phyloP scores from a whole-genome alignment of 1,284 basidiomycete species.

The Ganoderma multipileum region DNA sequence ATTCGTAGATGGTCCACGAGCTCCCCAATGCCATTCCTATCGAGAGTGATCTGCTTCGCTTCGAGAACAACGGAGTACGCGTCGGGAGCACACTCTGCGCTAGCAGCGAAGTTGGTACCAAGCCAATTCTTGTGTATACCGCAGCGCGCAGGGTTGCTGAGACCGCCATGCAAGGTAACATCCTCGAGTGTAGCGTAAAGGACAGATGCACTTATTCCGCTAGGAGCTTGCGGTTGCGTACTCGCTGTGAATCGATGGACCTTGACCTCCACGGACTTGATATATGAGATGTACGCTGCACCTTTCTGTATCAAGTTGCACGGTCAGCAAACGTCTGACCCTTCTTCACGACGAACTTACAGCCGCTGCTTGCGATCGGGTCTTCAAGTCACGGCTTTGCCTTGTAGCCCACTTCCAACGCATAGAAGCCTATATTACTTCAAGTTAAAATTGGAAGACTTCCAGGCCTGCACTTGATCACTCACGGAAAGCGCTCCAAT shows the following conservation, averaged over 20 bases:
- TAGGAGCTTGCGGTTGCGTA: slow-evolving; percentile 26
- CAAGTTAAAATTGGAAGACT: not conserved
- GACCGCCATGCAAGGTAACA: slow-evolving; percentile 46
- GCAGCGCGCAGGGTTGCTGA: slow-evolving; percentile 55
- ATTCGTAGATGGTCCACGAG: slow-evolving; percentile 47
- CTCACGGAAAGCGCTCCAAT: slow-evolving; percentile 55
- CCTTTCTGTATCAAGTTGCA: slow-evolving; percentile 23
- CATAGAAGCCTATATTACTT: slow-evolving; percentile 31
- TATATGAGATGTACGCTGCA: slow-evolving; percentile 34
- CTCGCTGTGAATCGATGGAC: slow-evolving; percentile 35
- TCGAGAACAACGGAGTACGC: slow-evolving; percentile 54
- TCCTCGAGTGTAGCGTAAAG: slow-evolving; percentile 53
- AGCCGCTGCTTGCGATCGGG: not conserved
- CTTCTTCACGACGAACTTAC: slow-evolving; percentile 15
- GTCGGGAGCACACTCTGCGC: slow-evolving; percentile 50
- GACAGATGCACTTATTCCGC: slow-evolving; percentile 31
- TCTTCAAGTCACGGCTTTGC: slow-evolving; percentile 28
- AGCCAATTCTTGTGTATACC: slow-evolving; percentile 59
- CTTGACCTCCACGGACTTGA: slow-evolving; percentile 39
- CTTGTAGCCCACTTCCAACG: slow-evolving; percentile 33
- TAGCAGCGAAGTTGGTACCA: slow-evolving; percentile 47
- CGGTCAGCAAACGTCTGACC: not conserved
- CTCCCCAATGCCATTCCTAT: slow-evolving; percentile 38
- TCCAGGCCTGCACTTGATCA: not conserved
- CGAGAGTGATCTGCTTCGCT: slow-evolving; percentile 45